Evolutionary conservation across 345 rosid species (phyloP), one percentile per base, ranked within the genome.

Genomic region (Populus simonii): DNA sequence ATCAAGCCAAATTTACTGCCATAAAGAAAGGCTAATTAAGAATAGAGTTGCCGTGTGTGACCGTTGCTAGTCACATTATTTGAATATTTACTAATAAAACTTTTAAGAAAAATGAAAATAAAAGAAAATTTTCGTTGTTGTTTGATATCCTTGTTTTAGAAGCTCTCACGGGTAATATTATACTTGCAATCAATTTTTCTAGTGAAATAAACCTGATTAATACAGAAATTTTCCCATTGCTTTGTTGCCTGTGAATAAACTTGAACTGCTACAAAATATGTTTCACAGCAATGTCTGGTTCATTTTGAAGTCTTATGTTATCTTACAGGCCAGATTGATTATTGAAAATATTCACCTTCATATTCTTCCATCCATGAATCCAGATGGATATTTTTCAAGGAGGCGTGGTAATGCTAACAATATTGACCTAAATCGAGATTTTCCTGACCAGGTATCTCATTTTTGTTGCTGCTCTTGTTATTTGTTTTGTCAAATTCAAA

Each of bases 381-480:
- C 99, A 45, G 98, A 96, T 87, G 99, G 98, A 5, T 93, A 87
- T 83, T 78, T 91, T 39, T 83, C 86, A 71, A 90, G 83, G 85
- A 85, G 73, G 39, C 97, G 97, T 71, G 93, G 89, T 23, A 96
- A 96, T 89, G 97, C 97, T 70, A 90, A 93, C 73, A 80, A 88
- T 79, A 85, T 96, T 71, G 98, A 96, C 89, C 86, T 96, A 55
- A 96, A 96, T 89, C 90, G 97, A 51, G 97, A 93, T 88, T 96
- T 93, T 84, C 97, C 99, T 57, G 99, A 96, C 78, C 99, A 96
- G 97, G 99, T 93, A 85, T 77, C 43, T 82, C 38, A 66, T 70
- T 59, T 39, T 72, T 53, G 36, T 75, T 62, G 66, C 78, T 73
- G 73, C 68, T 80, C 79, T 33, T 27, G 13, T 51, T 76, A 31